These are phyloP conservation scores for Osmanthus fragrans DNA, from an alignment of 257 asterid species.

Conservation along the genomic window DNA sequence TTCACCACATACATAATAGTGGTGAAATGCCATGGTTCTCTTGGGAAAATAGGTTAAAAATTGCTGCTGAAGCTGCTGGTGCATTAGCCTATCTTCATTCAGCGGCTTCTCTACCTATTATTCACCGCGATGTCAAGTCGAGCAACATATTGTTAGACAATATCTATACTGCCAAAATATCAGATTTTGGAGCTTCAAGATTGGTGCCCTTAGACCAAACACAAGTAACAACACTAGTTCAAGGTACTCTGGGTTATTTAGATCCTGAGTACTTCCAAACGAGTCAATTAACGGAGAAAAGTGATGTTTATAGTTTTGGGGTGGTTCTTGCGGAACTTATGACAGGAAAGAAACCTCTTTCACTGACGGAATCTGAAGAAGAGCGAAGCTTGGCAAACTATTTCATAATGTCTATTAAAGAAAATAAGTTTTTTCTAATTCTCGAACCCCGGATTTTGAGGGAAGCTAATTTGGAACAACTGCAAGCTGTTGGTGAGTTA, in stretches of 20 bases:
- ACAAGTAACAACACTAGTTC: conserved; percentile 51
- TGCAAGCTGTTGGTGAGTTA: conserved; percentile 8
- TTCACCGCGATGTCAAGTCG: conserved; percentile 49
- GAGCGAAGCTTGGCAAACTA: conserved; percentile 18
- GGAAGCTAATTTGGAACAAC: conserved; percentile 31
- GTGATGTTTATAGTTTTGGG: conserved; percentile 52
- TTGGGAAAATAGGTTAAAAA: conserved; percentile 39
- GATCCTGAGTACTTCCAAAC: conserved; percentile 58
- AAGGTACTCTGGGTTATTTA: conserved; percentile 53
- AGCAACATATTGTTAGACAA: conserved; percentile 41
- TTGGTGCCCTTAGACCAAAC: conserved; percentile 50
- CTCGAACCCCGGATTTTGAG: conserved; percentile 21
- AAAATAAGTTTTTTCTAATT: conserved; percentile 25
- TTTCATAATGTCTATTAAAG: conserved; percentile 11
- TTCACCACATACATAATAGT: conserved; percentile 33
- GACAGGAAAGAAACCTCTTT: conserved; percentile 38
- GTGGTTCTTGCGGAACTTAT: conserved; percentile 44
- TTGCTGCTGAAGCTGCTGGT: conserved; percentile 43
- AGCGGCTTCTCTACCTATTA: conserved; percentile 37
- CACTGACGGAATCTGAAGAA: neutral
- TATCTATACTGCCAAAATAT: conserved; percentile 35
- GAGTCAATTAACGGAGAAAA: conserved; percentile 49
- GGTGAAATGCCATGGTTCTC: conserved; percentile 42
- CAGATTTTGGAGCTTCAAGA: conserved; percentile 66
- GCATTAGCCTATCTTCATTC: conserved; percentile 52